Conservation (phyloP, 306 rosid genomes). For the Morella rubra region DNA sequence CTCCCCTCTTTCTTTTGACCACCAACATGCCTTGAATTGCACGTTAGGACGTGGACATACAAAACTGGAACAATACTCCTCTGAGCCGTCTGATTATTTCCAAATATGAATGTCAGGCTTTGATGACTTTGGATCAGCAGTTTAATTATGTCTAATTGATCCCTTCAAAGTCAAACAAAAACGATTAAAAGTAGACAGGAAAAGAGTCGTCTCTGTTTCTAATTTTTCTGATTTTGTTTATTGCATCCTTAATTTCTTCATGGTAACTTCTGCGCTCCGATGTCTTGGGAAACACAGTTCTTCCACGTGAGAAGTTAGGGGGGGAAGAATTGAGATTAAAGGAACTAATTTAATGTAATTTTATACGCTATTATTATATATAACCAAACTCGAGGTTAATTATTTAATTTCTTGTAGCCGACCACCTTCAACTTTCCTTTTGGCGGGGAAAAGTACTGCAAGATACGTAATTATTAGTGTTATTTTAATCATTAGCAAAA, state of each 20-base stretch:
- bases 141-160: too few species aligned
- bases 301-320: slow-evolving; percentile 13
- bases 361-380: not conserved
- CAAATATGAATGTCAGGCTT: too few species aligned
- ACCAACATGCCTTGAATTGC: too few species aligned
- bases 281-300: slow-evolving; percentile 45
- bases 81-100: too few species aligned
- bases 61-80: too few species aligned
- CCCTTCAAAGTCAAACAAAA: not conserved
- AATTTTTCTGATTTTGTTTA: not conserved
- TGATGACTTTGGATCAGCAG: too few species aligned
- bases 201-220: not conserved
- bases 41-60: too few species aligned
- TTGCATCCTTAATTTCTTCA: slow-evolving; percentile 1
- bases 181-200: not conserved
- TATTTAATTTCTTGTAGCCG: slow-evolving; percentile 33
- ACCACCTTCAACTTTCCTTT: slow-evolving; percentile 25
- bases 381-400: slow-evolving; percentile 6
- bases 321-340: not conserved
- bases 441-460: slow-evolving; percentile 1
- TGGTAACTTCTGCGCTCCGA: slow-evolving; percentile 17
- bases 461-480: not conserved
- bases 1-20: too few species aligned
- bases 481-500: not conserved
- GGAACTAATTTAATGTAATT: not conserved